Percentiles rank a stretch among this genome's conserved stretches.
phyloP scores from a whole-genome alignment of 2,329 filamentous ascomycete species.

The Coniochaeta ligniaria region DNA sequence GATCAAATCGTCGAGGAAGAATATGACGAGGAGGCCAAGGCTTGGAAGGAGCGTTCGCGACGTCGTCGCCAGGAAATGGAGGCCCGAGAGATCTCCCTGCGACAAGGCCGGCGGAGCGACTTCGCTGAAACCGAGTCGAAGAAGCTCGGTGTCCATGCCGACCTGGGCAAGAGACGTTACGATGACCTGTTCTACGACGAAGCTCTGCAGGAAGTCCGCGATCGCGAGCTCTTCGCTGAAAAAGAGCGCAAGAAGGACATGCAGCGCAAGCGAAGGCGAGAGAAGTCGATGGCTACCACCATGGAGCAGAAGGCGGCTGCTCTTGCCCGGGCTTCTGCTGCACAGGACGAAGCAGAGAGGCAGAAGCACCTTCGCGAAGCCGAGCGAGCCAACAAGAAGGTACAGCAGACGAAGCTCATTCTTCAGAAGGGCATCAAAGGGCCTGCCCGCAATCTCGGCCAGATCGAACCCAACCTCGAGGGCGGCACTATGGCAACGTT shows the following conservation, averaged over 20 bases:
- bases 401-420: constrained; percentile 80
- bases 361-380: constrained; percentile 77
- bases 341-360: constrained; percentile 75
- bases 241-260: constrained; percentile 99
- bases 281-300: constrained; percentile 91
- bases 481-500: constrained; percentile 83
- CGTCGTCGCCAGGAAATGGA: constrained; percentile 67
- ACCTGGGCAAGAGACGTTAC: constrained; percentile 68
- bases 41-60: constrained; percentile 47
- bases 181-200: constrained; percentile 70
- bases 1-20: constrained; percentile 37
- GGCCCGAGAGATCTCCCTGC: constrained; percentile 53
- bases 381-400: constrained; percentile 87
- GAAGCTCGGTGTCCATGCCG: constrained; percentile 61
- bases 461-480: constrained; percentile 73
- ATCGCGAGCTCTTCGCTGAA: constrained; percentile 84
- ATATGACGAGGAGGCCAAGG: constrained; percentile 33
- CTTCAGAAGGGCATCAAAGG: constrained; percentile 82
- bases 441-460: constrained; percentile 59
- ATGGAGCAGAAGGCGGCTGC: constrained; percentile 85
- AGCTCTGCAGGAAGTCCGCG: constrained; percentile 79
- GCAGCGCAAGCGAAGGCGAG: constrained; percentile 91
- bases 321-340: constrained; percentile 67
- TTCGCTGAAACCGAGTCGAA: constrained; percentile 49
- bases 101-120: constrained; percentile 55